These are phyloP conservation scores for Pseudoturritis turrita DNA, from an alignment of 345 rosid genomes.

Conservation along the genomic window DNA sequence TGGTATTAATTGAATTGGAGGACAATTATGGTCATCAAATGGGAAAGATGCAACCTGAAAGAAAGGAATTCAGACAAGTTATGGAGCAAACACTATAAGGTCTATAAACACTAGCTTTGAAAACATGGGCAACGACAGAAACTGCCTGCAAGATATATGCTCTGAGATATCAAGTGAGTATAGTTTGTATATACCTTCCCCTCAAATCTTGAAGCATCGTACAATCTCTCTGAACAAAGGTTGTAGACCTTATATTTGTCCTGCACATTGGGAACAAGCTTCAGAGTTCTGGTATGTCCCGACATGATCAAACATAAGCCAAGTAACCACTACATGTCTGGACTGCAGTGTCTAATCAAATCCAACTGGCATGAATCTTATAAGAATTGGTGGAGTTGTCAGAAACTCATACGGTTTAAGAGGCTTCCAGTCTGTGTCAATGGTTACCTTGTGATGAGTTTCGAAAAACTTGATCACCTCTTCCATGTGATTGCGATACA, in stretches of 20 bases:
- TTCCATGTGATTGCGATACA: constrained; percentile 92
- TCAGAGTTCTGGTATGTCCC: background rate
- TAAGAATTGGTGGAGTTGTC: background rate
- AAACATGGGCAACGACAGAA: background rate
- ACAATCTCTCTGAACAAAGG: constrained; percentile 92
- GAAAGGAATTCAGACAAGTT: constrained; percentile 8
- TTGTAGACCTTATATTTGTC: constrained; percentile 93
- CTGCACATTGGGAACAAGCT: constrained; percentile 38
- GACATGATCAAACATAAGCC: background rate
- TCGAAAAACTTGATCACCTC: constrained; percentile 90
- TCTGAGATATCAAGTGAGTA: background rate
- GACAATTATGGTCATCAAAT: constrained; percentile 94
- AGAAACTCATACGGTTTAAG: background rate
- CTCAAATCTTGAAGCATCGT: constrained; percentile 76
- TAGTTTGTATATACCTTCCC: constrained; percentile 61
- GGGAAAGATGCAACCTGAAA: constrained; percentile 91
- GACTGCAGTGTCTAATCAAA: background rate
- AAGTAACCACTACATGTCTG: background rate
- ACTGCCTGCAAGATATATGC: constrained; percentile 3
- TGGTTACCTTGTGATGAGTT: constrained; percentile 81
- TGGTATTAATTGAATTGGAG: constrained; percentile 75
- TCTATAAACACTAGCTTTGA: background rate
- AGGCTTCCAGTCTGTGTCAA: background rate
- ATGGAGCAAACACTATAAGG: background rate
- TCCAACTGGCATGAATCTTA: background rate